A percentile compares a stretch with the other conserved stretches of the same genome.
Evolutionary conservation across 106 monocot genomes (phyloP).

Genomic region (Vanilla planifolia): DNA sequence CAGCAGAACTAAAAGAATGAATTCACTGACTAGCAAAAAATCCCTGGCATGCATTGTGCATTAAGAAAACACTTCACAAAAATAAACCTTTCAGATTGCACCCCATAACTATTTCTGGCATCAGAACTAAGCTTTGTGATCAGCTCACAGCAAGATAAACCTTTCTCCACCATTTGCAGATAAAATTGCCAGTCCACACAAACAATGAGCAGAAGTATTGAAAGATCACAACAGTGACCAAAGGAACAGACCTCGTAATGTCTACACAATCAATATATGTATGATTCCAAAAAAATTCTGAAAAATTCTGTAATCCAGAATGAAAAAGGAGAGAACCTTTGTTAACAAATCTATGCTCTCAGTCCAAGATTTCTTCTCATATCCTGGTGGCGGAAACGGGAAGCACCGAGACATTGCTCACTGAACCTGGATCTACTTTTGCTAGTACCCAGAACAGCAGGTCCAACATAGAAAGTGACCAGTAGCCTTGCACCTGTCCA

Average conservation of each 20-base stretch:
- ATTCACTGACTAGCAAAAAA: no score
- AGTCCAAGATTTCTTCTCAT: conserved; percentile 8
- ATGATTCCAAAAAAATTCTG: not conserved
- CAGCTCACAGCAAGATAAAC: no score
- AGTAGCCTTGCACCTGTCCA: not conserved
- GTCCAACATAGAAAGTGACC: not conserved
- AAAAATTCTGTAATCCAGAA: not conserved
- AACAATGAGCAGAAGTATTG: not conserved
- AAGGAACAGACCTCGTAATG: not conserved
- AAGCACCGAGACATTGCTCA: conserved; percentile 19
- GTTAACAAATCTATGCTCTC: conserved; percentile 1
- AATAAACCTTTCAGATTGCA: not conserved
- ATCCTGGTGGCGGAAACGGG: conserved; percentile 15
- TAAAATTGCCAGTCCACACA: no score
- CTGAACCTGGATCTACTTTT: not conserved
- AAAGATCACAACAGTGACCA: not conserved
- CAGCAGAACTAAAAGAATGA: no score
- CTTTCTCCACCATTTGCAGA: no score
- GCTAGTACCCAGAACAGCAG: not conserved
- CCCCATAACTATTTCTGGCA: no score
- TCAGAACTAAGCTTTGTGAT: no score
- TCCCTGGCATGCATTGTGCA: not conserved
- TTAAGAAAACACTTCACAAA: not conserved
- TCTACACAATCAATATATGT: not conserved
- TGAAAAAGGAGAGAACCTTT: no score